Evolutionary conservation across 495 filamentous ascomycete species (phyloP), one percentile per base, ranked within the genome.

Genomic region (Cenococcum geophilum): DNA sequence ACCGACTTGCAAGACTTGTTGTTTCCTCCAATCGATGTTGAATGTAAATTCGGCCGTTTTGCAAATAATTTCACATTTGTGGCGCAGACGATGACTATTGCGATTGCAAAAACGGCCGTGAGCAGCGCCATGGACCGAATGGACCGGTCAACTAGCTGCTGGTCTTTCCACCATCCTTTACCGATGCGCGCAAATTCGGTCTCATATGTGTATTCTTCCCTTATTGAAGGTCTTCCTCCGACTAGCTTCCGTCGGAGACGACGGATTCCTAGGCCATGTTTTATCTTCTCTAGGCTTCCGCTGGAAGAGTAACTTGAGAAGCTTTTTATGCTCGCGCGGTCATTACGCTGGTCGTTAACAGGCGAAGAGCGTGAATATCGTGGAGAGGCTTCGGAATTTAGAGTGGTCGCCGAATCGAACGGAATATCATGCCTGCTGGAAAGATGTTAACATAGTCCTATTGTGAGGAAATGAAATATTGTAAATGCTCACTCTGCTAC

Each of bases 101-200:
- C 60, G 32, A 67, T 32, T 0, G 64, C 64, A 43, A 67, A 63
- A 8, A 57, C 22, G 11, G 52, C 20, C 21, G 54, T 67, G 16
- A 63, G 49, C 5, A 49, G 45, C n/a, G 60, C 64, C 64, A 67
- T 63, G 5, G 21, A 21, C 18, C 64, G 56, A 20, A 67, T 40
- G 1, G 60, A 60, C 5, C 60, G 64, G 48, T 67, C 64, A 1
- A 60, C 52, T 8, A 67, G 54, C 10, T 63, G 42, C 27, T 67
- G 64, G 35, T 67, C 64, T 32, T 67, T 57, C 64, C 64, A 63
- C 34, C 59, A 48, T n/a, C 64, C 60, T 34, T 56, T 60, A 35
- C 64, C 60, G 1, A 67, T 60, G 12, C 64, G 60, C 14, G 57
- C 61, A 14, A 47, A 60, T 20, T 66, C 37, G 21, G 61, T 62